Evolutionary conservation across 2,329 filamentous ascomycete genomes (phyloP).

Genomic region (Fusarium hainanense): DNA sequence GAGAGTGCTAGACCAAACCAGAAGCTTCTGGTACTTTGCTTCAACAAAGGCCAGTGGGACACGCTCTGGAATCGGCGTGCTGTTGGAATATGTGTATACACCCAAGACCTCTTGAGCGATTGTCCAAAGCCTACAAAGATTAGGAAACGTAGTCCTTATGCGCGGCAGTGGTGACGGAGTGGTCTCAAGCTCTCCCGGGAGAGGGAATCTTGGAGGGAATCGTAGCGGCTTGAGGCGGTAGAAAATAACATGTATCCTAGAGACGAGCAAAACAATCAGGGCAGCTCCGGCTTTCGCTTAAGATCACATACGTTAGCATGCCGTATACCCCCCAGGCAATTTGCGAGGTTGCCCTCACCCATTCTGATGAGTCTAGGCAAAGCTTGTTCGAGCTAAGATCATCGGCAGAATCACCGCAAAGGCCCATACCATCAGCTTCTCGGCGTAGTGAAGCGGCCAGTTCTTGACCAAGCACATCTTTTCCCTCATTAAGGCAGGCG

Average conservation of each 20-base stretch:
- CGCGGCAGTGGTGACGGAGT: neutral
- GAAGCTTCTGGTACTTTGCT: neutral
- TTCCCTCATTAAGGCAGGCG: neutral
- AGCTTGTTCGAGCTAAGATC: accelerated
- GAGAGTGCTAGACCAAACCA: neutral
- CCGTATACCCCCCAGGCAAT: neutral
- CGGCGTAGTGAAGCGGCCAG: neutral
- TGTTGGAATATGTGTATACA: neutral
- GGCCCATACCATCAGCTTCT: accelerated
- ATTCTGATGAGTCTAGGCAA: neutral
- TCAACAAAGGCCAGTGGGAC: neutral
- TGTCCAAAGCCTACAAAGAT: neutral
- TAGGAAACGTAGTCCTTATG: neutral
- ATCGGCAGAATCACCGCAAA: neutral
- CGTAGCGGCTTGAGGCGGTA: neutral
- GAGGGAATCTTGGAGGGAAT: neutral
- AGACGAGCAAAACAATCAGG: neutral
- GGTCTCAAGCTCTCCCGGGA: neutral
- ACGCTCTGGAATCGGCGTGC: neutral
- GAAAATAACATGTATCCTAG: neutral
- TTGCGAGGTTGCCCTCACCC: neutral
- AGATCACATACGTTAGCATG: neutral
- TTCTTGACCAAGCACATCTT: neutral
- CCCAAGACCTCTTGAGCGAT: neutral
- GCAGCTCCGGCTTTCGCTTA: neutral